phyloP scores from a whole-genome alignment of 768 basidiomycete species.

The Psilocybe tampanensis region DNA sequence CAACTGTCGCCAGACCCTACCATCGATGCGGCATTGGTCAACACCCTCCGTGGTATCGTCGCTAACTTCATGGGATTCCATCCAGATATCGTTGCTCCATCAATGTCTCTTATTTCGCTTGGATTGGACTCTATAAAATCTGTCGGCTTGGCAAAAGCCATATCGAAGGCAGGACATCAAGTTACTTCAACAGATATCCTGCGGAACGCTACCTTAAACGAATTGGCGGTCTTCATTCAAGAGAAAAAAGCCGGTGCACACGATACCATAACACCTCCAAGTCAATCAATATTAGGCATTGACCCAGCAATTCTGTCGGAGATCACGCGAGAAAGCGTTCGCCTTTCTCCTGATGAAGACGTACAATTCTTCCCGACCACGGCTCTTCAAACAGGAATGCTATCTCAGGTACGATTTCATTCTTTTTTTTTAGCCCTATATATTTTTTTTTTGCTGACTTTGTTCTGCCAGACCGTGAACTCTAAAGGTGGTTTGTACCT shows the following conservation, averaged over 20 bases:
- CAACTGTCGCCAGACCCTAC: background rate
- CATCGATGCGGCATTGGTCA: constrained; percentile 17
- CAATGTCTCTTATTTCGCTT: constrained; percentile 43
- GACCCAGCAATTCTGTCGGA: constrained; percentile 5
- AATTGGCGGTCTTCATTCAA: constrained; percentile 16
- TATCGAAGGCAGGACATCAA: constrained; percentile 33
- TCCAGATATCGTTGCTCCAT: constrained; percentile 19
- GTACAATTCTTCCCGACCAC: constrained; percentile 42
- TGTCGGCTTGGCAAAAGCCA: constrained; percentile 39
- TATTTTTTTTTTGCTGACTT: background rate
- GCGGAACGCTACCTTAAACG: constrained; percentile 25
- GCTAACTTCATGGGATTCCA: constrained; percentile 29
- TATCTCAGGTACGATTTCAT: constrained; percentile 42
- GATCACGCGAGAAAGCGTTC: constrained; percentile 17
- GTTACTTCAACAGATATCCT: constrained; percentile 41
- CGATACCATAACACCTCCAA: background rate
- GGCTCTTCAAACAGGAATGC: constrained; percentile 48
- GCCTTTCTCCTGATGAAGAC: constrained; percentile 30
- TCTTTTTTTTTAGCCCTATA: background rate
- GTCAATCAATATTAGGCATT: background rate
- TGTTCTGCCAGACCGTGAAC: constrained; percentile 28
- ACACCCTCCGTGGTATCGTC: constrained; percentile 19
- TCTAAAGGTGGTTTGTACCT: constrained; percentile 32
- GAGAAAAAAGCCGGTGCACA: background rate
- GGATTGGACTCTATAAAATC: constrained; percentile 52